Base-by-base conservation (phyloP, 192 early-diverging fungal genomes). In the Geranomyces michiganensis region DNA sequence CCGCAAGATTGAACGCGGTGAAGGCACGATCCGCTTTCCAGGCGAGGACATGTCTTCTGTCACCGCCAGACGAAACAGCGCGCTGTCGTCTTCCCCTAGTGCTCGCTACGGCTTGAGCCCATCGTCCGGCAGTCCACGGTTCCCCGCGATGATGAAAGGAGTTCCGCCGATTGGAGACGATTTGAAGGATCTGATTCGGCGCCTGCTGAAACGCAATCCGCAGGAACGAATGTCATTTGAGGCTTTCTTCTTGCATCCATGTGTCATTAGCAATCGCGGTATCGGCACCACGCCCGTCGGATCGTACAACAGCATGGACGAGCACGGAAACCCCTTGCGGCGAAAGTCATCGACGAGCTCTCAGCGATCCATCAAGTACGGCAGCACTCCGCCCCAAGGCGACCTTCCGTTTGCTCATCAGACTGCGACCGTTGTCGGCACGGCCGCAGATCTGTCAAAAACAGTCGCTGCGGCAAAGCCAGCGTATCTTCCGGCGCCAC, bases 151-250 rank as follows among this genome's bases (percentile, higher is more conserved):
- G 14, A 58, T 71, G 66, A 48, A 65, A 29, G 75, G 74, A 14
- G 66, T 46, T 14, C 68, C 56, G 2, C 73, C 80, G 14, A 81
- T 90, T 17, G 81, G 83, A 32, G 88, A 88, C 1, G 93, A 95
- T 62, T 69, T 95, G 44, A 92, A 93, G 70, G 90, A 92, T 73
- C 65, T 99, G 43, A 91, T 97, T 33, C 80, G 91, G 56, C 80
- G 88, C 55, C 78, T 99, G 24, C 79, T 99, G 24, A 93, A 92
- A 68, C 85, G 91, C 56, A 92, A 92, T 55, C 96, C 97, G 0
- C 76, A 82, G 0, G 95, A 97, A 73, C 85, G 97, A 33, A 94
- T 99, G 65, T 84, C 87, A 0, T 97, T 99, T 77, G 93, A 94
- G 56, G 93, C 93, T 68, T 98, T 99, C 72, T 98, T 99, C 44